A percentile compares a stretch with the other conserved stretches of the same genome.
These are phyloP conservation scores for Ustilago nuda DNA, from an alignment of 1,284 basidiomycete genomes.

Conservation along the genomic window DNA sequence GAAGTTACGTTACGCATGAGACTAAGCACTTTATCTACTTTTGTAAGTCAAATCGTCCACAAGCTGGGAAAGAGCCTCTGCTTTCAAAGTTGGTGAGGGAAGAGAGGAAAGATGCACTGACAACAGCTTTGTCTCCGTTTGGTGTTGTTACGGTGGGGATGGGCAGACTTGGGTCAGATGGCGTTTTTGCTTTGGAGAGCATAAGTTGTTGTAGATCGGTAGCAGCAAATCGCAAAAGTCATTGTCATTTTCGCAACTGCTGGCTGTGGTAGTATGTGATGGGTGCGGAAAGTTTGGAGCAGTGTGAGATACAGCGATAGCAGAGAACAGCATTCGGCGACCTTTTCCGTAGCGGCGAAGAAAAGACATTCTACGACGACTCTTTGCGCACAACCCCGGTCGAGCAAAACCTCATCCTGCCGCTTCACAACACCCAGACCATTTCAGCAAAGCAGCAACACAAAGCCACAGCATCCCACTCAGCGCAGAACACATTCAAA, in stretches of 20 bases:
- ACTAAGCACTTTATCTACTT: slow-evolving; percentile 69
- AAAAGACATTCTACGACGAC: too few species aligned
- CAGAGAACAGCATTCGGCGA: too few species aligned
- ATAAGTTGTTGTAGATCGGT: slow-evolving; percentile 20
- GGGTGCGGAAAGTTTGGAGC: too few species aligned
- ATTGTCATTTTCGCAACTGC: background rate
- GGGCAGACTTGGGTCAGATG: slow-evolving; percentile 64
- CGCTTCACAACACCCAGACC: too few species aligned
- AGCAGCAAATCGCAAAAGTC: background rate
- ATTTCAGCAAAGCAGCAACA: too few species aligned
- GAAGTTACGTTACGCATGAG: slow-evolving; percentile 91
- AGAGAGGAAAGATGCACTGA: background rate
- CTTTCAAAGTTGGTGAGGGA: background rate
- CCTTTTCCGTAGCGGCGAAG: too few species aligned
- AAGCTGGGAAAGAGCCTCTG: too few species aligned
- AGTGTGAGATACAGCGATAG: too few species aligned
- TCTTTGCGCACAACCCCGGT: too few species aligned
- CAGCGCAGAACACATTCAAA: too few species aligned
- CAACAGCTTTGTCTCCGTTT: background rate
- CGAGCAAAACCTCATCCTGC: too few species aligned
- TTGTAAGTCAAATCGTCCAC: slow-evolving; percentile 51
- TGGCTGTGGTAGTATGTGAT: background rate
- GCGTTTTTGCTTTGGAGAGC: slow-evolving; percentile 68
- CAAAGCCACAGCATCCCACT: too few species aligned
- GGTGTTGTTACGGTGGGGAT: background rate